Evolutionary conservation across 345 rosid genomes (phyloP).

Genomic region (Linum tenue): DNA sequence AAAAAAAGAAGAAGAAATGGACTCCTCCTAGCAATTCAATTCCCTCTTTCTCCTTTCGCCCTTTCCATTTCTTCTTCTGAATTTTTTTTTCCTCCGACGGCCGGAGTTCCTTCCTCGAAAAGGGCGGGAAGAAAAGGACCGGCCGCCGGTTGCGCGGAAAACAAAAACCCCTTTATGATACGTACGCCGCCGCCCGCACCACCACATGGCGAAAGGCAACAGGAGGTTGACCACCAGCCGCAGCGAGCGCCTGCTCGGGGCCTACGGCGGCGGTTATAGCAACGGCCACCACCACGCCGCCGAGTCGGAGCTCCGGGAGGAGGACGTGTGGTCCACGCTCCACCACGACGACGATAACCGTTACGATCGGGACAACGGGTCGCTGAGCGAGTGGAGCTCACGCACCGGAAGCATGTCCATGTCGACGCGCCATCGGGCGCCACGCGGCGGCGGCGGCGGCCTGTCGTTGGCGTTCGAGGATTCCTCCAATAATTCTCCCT

Average conservation of each 20-base stretch:
- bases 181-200: background rate
- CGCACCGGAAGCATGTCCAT: background rate
- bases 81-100: background rate
- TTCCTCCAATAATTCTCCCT: conserved; percentile 4
- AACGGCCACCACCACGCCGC: background rate
- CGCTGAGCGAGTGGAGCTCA: background rate
- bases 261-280: background rate
- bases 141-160: too few relatives aligned
- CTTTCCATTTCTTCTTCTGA: background rate
- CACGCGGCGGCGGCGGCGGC: conserved; percentile 12
- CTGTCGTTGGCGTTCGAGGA: conserved; percentile 24
- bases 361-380: background rate
- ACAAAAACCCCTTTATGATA: background rate
- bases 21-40: conserved; percentile 1
- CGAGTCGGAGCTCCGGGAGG: conserved; percentile 1
- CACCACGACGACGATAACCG: background rate
- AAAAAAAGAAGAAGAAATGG: background rate
- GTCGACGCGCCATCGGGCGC: background rate
- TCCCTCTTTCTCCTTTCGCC: background rate
- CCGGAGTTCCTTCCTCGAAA: background rate
- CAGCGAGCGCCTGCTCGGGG: conserved; percentile 26
- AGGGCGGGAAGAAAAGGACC: background rate
- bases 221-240: conserved; percentile 19
- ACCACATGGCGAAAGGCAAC: conserved; percentile 26
- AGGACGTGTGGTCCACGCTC: conserved; percentile 2